phyloP scores from a whole-genome alignment of 805 yeast species.

The Starmerella gropengiesseri region DNA sequence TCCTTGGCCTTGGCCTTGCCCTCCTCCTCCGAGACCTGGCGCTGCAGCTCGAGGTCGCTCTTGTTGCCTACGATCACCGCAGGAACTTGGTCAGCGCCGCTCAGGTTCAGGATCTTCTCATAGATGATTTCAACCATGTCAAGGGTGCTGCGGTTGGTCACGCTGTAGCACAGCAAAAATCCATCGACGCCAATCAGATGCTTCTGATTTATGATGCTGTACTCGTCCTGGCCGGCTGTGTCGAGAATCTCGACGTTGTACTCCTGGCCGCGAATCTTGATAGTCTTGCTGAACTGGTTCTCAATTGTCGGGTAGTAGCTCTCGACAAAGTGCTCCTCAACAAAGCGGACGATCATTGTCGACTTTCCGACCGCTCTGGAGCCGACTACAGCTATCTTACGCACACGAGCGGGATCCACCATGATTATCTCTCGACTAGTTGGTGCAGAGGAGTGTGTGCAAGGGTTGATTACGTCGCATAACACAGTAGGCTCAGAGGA shows the following conservation, averaged over 20 bases:
- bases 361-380: constrained; percentile 81
- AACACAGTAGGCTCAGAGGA: too few relatives aligned
- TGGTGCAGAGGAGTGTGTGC: too few relatives aligned
- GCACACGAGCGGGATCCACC: constrained; percentile 26
- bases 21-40: constrained; percentile 48
- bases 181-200: constrained; percentile 77
- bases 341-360: constrained; percentile 71
- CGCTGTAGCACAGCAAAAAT: constrained; percentile 68
- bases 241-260: constrained; percentile 78
- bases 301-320: constrained; percentile 85
- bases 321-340: constrained; percentile 80
- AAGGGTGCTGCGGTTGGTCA: constrained; percentile 65
- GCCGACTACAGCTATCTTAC: constrained; percentile 80
- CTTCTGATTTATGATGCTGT: constrained; percentile 66
- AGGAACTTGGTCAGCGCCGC: constrained; percentile 59
- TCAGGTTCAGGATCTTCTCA: constrained; percentile 64
- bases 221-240: constrained; percentile 92
- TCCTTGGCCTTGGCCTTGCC: constrained; percentile 52
- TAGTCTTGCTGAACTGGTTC: constrained; percentile 64
- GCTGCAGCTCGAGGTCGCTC: constrained; percentile 53
- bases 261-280: constrained; percentile 59
- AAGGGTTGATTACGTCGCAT: too few relatives aligned
- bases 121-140: constrained; percentile 65
- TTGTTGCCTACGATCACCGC: constrained; percentile 71
- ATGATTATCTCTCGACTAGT: too few relatives aligned